Evolutionary conservation across 2,329 filamentous ascomycete species (phyloP), one percentile per base, ranked within the genome.

Genomic region (Whalleya microplaca): DNA sequence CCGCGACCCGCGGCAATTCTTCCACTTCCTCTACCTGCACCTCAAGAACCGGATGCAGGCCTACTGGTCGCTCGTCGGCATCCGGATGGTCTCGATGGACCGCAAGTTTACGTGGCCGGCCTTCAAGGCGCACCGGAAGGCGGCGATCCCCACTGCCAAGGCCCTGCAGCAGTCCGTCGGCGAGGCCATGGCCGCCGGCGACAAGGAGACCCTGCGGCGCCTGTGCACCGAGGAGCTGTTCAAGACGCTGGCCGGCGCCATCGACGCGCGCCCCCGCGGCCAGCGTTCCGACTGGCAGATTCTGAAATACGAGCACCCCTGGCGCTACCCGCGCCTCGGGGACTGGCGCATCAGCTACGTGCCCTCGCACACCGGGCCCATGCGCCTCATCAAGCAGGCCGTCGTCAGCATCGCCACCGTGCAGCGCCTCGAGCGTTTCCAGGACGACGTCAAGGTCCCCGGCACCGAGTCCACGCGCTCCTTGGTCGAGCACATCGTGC

Each of bases 401-500:
- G 80, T 88, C n/a, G 84, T 90, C 45, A 76, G 77, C 54, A 82
- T 90, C 59, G 69, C 74, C 23, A 85, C 82, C 56, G 77, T 75
- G 29, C 87, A 90, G 74, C 77, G 76, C 62, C 72, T 84, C 37
- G 75, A 75, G 7, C 76, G 78, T 63, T 73, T 75, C 56, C 71
- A 76, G 47, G 64, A 64, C 16, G 78, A 74, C 14, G 62, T 69
- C 56, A 64, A 74, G n/a, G 68, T 84, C 7, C 72, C 76, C 1
- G 80, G 79, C 2, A 78, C 73, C 57, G 76, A 78, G 44, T 78
- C 79, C 66, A 75, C 80, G 61, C 80, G 82, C 65, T 75, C 83
- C 48, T 78, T 87, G 63, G 70, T 79, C 1, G 89, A 92, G 76
- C 84, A 90, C 66, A 61, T 91, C 3, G 86, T 89, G 41, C 62